Conservation (phyloP, 108 stramenopile species). For the Cyclotella sp. region DNA sequence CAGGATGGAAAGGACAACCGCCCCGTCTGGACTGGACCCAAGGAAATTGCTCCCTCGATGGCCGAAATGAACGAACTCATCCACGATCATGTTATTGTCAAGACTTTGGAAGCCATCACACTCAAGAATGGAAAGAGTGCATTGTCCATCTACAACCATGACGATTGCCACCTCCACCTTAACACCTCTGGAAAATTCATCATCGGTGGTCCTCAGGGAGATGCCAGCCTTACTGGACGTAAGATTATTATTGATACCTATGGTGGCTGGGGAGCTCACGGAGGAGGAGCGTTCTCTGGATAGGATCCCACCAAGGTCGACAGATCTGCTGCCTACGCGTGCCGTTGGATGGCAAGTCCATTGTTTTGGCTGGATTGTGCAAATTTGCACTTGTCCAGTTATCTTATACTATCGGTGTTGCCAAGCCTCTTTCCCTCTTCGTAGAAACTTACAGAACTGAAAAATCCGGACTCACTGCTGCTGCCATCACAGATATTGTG, state of each 20-base stretch:
- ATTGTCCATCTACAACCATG: constrained; percentile 74
- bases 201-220: constrained; percentile 98
- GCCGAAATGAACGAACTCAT: constrained; percentile 85
- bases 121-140: constrained; percentile 77
- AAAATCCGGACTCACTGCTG: constrained; percentile 87
- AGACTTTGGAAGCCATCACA: constrained; percentile 78
- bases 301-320: constrained; percentile 99
- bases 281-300: constrained; percentile 97
- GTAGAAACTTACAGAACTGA: constrained; percentile 96
- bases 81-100: constrained; percentile 81
- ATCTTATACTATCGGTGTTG: constrained; percentile 96
- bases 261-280: constrained; percentile 98
- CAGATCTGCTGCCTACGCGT: constrained; percentile 96
- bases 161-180: constrained; percentile 94
- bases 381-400: constrained; percentile 94
- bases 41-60: constrained; percentile 81
- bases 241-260: constrained; percentile 99
- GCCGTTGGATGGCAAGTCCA: constrained; percentile 98
- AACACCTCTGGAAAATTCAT: constrained; percentile 96
- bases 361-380: constrained; percentile 93
- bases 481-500: constrained; percentile 91
- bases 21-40: constrained; percentile 83
- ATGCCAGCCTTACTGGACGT: constrained; percentile 96
- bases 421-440: constrained; percentile 93
- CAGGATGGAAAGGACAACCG: constrained; percentile 95